A percentile compares a stretch with the other conserved stretches of the same genome.
phyloP scores from a whole-genome alignment of 2,329 filamentous ascomycete genomes.

The Epichloe elymi region DNA sequence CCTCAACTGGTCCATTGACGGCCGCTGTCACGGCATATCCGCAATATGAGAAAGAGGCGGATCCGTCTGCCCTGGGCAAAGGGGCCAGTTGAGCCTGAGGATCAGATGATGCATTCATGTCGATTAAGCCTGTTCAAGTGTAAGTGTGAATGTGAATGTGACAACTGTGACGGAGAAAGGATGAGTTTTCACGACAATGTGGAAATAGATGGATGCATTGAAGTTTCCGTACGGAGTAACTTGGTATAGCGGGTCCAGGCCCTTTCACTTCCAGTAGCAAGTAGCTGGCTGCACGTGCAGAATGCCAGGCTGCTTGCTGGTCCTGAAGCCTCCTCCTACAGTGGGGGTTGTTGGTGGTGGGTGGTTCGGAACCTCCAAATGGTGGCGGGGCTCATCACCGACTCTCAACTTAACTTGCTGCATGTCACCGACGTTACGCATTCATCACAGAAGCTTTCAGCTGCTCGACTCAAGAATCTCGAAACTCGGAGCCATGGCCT shows the following conservation, averaged over 20 bases:
- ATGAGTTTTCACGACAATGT: background rate
- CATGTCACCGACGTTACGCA: background rate
- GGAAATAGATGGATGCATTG: background rate
- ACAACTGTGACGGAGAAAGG: background rate
- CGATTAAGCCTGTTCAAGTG: constrained; percentile 3
- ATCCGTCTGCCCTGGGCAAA: constrained; percentile 64
- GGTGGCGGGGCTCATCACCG: background rate
- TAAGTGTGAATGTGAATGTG: background rate
- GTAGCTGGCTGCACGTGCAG: no score
- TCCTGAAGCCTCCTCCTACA: no score
- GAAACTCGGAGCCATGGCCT: constrained; percentile 12
- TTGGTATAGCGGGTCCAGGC: background rate
- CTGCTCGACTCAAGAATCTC: background rate
- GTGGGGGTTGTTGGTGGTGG: background rate
- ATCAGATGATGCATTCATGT: constrained; percentile 32
- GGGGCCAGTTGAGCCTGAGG: constrained; percentile 42
- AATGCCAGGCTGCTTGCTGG: no score
- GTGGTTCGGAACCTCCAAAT: background rate
- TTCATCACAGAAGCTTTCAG: background rate
- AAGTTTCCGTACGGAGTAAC: background rate
- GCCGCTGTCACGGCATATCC: constrained; percentile 74
- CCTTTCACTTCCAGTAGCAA: no score
- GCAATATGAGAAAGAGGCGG: constrained; percentile 59
- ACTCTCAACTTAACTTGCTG: background rate
- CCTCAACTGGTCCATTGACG: constrained; percentile 89